These are phyloP conservation scores for Grosmannia serpens DNA, from an alignment of 2,329 filamentous ascomycete genomes.

Conservation along the genomic window DNA sequence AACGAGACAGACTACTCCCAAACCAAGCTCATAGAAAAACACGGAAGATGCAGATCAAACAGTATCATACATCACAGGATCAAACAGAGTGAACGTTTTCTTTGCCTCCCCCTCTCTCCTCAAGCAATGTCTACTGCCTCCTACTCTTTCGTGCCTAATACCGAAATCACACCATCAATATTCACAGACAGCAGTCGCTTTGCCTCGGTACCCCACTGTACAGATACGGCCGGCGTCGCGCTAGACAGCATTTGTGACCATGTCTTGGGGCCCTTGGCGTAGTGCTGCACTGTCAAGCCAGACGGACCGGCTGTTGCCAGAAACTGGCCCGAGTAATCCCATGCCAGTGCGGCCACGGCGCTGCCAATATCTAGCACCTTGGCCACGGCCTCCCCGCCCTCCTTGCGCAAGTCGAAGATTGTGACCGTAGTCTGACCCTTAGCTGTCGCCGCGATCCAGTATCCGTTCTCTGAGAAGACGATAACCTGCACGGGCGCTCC, in stretches of 20 bases:
- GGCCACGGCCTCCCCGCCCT: conserved; percentile 66
- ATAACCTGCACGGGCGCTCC: conserved; percentile 63
- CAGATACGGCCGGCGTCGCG: conserved; percentile 58
- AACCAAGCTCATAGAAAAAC: neutral
- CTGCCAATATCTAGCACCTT: conserved; percentile 82
- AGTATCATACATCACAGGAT: neutral
- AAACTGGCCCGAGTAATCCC: conserved; percentile 95
- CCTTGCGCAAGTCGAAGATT: conserved; percentile 86
- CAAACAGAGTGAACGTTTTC: neutral
- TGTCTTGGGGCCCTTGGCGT: conserved; percentile 71
- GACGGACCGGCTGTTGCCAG: conserved; percentile 70
- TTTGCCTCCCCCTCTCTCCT: neutral
- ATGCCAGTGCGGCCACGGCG: conserved; percentile 66
- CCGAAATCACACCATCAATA: conserved; percentile 60
- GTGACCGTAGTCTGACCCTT: conserved; percentile 68
- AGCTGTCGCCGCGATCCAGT: conserved; percentile 79
- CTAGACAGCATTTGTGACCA: conserved; percentile 81
- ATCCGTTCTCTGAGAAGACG: conserved; percentile 91
- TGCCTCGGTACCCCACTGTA: conserved; percentile 68
- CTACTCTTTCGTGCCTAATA: conserved; percentile 48
- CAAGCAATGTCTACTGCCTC: neutral
- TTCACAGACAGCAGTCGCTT: conserved; percentile 66
- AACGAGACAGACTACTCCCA: neutral
- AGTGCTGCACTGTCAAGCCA: conserved; percentile 80
- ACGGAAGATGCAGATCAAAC: neutral